Base-by-base conservation (phyloP, 257 asterid species). In the Dorcoceras hygrometricum region DNA sequence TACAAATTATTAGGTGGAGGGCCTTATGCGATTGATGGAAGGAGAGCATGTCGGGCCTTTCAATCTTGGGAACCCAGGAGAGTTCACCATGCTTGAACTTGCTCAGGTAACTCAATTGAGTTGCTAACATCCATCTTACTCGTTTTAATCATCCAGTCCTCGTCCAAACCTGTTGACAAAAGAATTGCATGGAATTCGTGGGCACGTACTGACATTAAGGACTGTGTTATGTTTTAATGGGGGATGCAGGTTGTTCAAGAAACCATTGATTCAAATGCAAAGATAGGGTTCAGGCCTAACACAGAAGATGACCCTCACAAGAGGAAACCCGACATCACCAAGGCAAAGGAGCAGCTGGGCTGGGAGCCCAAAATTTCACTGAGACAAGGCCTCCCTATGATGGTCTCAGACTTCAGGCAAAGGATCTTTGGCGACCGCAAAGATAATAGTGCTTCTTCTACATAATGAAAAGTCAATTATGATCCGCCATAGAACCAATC, bases 41-140 rank as follows among this genome's bases (percentile, higher is more conserved):
- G 96, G 97, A 73, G 98, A 92, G 77, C 98, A 92, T 54, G 95
- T 92, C 7, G 98, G 98, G 8, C 98, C 98, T 55, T 92, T 92
- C 86, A 92, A 92, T 78, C 92, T 92, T 28, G 98, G 98, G 6
- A 92, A 92, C 73, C 98, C 98, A 0, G 98, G 97, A 27, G 98
- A 92, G 85, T 92, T 92, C 63, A 92, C 98, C 63, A 89, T 92
- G 98, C 96, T 92, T 28, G 96, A 92, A 75, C 96, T 92, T 70
- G 98, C 98, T 75, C 81, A 92, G 95, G 98, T 91, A 84, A 12
- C 53, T 56, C 2, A 4, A 43, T 43, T 14, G 2, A 1, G 1
- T 34, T 5, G 2, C 51, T 14, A 39, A 14, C 51, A 43, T 34
- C 14, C 12, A 9, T 43, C n/a, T 43, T 14, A 14, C n/a, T 43